phyloP scores from a whole-genome alignment of 1,284 basidiomycete genomes.

The Ustilago cynodontis region DNA sequence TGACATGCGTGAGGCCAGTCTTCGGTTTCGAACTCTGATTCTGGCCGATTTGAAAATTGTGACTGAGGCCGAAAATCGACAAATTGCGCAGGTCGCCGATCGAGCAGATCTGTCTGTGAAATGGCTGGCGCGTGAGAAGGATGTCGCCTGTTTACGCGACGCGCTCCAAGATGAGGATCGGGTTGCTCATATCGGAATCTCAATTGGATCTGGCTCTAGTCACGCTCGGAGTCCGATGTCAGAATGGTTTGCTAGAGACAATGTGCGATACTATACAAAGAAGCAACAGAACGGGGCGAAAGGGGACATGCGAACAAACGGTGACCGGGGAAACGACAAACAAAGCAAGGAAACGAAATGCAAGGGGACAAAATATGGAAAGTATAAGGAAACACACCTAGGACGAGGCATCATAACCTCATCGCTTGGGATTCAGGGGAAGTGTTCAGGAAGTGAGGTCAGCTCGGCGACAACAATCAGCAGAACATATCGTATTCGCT shows the following conservation, averaged over 20 bases:
- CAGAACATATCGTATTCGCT: slow-evolving; percentile 65
- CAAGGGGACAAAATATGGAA: neutral
- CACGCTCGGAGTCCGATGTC: neutral
- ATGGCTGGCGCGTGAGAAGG: neutral
- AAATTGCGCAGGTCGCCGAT: neutral
- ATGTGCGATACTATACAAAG: slow-evolving; percentile 19
- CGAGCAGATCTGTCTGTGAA: neutral
- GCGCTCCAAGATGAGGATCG: neutral
- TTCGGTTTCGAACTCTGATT: neutral
- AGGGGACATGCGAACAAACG: slow-evolving; percentile 12
- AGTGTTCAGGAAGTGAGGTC: neutral
- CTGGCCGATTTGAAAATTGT: neutral
- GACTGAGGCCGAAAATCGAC: too few relatives aligned
- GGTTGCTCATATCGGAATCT: neutral
- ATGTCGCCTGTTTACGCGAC: neutral
- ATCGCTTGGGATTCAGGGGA: neutral
- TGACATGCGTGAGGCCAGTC: neutral
- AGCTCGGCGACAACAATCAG: slow-evolving; percentile 11
- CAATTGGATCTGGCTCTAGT: neutral
- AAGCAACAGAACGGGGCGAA: neutral
- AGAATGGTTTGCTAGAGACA: neutral
- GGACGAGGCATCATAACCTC: neutral
- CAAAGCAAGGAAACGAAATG: slow-evolving; percentile 8
- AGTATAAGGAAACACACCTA: neutral
- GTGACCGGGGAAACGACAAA: slow-evolving; percentile 14